Evolutionary conservation across 208 protist species (phyloP), one percentile per base, ranked within the genome.

Genomic region (Leishmania guyanensis): DNA sequence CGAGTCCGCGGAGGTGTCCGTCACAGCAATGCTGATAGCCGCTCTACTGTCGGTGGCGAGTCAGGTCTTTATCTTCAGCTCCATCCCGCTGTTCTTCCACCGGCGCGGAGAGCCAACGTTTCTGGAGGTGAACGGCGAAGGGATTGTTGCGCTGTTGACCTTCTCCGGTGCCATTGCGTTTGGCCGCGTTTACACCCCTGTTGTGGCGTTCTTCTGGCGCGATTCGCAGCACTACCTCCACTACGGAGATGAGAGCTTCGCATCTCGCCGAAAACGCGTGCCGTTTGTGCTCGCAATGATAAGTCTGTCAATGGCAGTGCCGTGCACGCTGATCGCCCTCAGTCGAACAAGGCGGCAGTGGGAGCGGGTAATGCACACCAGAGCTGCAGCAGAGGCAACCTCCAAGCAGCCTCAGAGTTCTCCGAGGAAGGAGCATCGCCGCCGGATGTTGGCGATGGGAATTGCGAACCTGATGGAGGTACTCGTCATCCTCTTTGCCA

Each of bases 91-190:
- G 77, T 97, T 95, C 85, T 78, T 85, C 51, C 43, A 78, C 66
- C n/a, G 65, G 14, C 64, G 73, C 43, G 72, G 80, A 20, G 77
- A 84, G 78, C 82, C 43, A 69, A 82, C 85, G n/a, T 95, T 94
- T 75, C 78, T 97, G 33, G 91, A 95, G 71, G 81, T 93, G 60
- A 95, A 95, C 78, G 90, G 91, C 33, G 93, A 95, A 78, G 92
- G 90, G 48, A 85, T 94, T 65, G 92, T 97, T 10, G 93, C 92
- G 0, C 77, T 94, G 78, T 80, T 95, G 5, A 86, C 86, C 74
- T 95, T 94, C 72, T 74, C 87, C 9, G 83, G 84, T 51, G 86
- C 92, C 1, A 87, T 94, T 58, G 84, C 79, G 8, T 93, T 95
- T 81, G 84, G 83, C 73, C 87, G 91, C 69, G 75, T 88, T 33